Conservation (phyloP, 2,329 filamentous ascomycete genomes). For the Rutstroemia sp. region DNA sequence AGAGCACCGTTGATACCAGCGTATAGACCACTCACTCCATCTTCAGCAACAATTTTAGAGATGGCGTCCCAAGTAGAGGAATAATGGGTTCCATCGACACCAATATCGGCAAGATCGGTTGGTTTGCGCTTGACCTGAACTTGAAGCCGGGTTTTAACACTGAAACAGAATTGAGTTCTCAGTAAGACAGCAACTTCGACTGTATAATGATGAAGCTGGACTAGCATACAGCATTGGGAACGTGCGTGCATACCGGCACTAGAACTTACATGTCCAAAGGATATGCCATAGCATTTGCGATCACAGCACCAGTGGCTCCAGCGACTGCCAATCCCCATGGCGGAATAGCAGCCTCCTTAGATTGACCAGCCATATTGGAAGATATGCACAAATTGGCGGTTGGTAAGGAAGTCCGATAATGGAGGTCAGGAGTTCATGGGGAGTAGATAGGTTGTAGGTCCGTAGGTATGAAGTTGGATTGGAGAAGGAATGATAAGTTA, state of each 20-base stretch:
- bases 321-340: constrained; percentile 92
- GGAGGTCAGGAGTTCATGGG: no score
- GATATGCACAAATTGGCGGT: background rate
- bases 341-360: constrained; percentile 47
- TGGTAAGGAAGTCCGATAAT: background rate
- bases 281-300: constrained; percentile 94
- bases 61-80: constrained; percentile 83
- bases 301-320: constrained; percentile 83
- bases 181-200: background rate
- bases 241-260: background rate
- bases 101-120: constrained; percentile 36
- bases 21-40: constrained; percentile 79
- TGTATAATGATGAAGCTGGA: background rate
- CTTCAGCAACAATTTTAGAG: constrained; percentile 70
- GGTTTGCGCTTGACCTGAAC: constrained; percentile 72
- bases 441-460: background rate
- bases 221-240: constrained; percentile 3
- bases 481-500: background rate
- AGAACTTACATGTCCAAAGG: constrained; percentile 83
- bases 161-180: constrained; percentile 32
- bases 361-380: constrained; percentile 24
- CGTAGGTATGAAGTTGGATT: background rate
- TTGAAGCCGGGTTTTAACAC: constrained; percentile 92
- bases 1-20: constrained; percentile 81
- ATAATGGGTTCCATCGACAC: constrained; percentile 62